These are phyloP conservation scores for Sutorius australiensis DNA, from an alignment of 768 basidiomycete species.

Conservation along the genomic window DNA sequence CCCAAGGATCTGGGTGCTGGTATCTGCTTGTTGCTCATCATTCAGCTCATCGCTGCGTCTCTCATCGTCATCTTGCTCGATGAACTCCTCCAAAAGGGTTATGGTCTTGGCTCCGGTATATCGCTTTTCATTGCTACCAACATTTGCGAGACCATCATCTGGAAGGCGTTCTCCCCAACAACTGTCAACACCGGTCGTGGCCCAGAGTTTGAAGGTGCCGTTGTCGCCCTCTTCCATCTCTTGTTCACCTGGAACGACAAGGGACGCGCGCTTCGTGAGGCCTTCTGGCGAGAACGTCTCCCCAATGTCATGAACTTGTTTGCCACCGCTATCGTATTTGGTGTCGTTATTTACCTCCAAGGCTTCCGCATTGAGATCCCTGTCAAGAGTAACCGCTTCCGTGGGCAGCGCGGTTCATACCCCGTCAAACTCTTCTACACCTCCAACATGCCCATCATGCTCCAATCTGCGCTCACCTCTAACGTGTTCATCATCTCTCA, in stretches of 20 bases:
- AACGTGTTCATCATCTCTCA: slow-evolving; percentile 96
- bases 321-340: slow-evolving; percentile 88
- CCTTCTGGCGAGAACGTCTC: slow-evolving; percentile 95
- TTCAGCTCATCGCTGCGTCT: slow-evolving; percentile 90
- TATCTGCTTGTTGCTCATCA: slow-evolving; percentile 93
- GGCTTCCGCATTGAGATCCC: slow-evolving; percentile 99
- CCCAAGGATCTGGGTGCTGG: slow-evolving; percentile 92
- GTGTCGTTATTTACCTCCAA: slow-evolving; percentile 95
- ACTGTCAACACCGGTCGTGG: slow-evolving; percentile 98
- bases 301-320: slow-evolving; percentile 98
- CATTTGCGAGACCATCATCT: slow-evolving; percentile 98
- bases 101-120: slow-evolving; percentile 97
- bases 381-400: slow-evolving; percentile 93
- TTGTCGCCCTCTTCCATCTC: slow-evolving; percentile 95
- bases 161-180: slow-evolving; percentile 99
- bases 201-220: slow-evolving; percentile 95
- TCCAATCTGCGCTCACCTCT: slow-evolving; percentile 86
- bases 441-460: slow-evolving; percentile 99
- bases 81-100: slow-evolving; percentile 98
- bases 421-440: slow-evolving; percentile 99
- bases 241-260: slow-evolving; percentile 99
- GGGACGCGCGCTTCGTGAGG: slow-evolving; percentile 92
- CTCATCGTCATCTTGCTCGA: slow-evolving; percentile 98
- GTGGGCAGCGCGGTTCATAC: slow-evolving; percentile 93
- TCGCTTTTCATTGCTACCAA: slow-evolving; percentile 99